These are phyloP conservation scores for Leptodontidium sp. DNA, from an alignment of 2,329 filamentous ascomycete species.

Conservation along the genomic window DNA sequence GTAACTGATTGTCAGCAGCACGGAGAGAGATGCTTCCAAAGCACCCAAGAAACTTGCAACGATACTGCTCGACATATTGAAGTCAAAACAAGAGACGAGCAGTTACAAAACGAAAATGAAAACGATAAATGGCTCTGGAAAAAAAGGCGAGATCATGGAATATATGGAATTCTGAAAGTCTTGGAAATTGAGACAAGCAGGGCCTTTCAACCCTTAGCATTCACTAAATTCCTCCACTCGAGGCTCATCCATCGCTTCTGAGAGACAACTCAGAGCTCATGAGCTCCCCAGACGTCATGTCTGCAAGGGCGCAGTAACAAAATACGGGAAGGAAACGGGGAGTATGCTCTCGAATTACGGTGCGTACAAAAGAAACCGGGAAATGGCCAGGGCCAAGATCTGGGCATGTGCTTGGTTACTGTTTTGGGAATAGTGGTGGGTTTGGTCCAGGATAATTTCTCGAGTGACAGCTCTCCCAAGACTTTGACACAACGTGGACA, in stretches of 20 bases:
- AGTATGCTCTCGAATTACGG: background rate
- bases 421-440: background rate
- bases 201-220: constrained; percentile 4
- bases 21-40: constrained; percentile 61
- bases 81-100: background rate
- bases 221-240: background rate
- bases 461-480: background rate
- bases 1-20: constrained; percentile 61
- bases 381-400: constrained; percentile 11
- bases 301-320: constrained; percentile 5
- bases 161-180: background rate
- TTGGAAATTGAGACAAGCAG: constrained; percentile 1
- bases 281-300: constrained; percentile 14
- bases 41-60: constrained; percentile 55
- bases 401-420: background rate
- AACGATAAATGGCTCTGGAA: background rate
- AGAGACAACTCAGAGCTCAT: background rate
- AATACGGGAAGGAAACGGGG: background rate
- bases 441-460: background rate
- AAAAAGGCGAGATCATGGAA: background rate
- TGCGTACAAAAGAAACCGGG: constrained; percentile 9
- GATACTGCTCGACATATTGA: constrained; percentile 33
- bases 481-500: no score
- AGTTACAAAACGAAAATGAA: no score
- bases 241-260: background rate